Base-by-base conservation (phyloP, 306 rosid species). In the Acacia confusa region DNA sequence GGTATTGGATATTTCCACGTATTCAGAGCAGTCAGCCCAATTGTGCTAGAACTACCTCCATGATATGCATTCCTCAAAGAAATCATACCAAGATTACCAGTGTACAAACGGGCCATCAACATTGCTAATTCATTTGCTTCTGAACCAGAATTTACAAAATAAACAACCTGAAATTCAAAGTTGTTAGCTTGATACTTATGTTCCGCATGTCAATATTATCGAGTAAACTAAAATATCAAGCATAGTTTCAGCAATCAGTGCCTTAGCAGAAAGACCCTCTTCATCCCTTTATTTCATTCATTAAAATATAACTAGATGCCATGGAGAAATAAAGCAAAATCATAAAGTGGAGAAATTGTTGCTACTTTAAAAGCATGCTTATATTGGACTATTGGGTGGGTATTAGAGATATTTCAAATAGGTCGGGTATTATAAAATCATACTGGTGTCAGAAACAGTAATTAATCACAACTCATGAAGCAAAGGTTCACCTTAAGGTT, bases 101-200 rank as follows among this genome's bases (percentile, higher is more conserved):
- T 89, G 74, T 91, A 95, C 9, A 95, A 90, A 60, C 94, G 97
- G 11, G 98, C 97, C 98, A 95, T 95, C 88, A 95, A 74, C 94
- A 84, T 92, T 55, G 98, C 97, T 70, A 95, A 85, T 79, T 95
- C 97, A 82, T 95, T 95, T 40, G 98, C 98, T 82, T 95, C 98
- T 32, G 95, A 78, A 74, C 97, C 98, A 20, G 98, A 95, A 86
- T 95, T 95, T 13, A 95, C 98, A 84, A 95, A 91, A 83, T 90
- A 92, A 28, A 95, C 97, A 68, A 95, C 97, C 98, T 94, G 90
- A 85, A 90, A 75, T 64, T 65, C 4, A 58, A 58, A 82, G 30
- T 44, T 40, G 63, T 14, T 72, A 25, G 22, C 24, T 63, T 63
- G 70, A 83, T 38, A 22, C 71, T 74, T 79, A 82, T 57, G 36